Conservation (phyloP, 192 early-diverging fungal species). For the Mortierella hygrophila region DNA sequence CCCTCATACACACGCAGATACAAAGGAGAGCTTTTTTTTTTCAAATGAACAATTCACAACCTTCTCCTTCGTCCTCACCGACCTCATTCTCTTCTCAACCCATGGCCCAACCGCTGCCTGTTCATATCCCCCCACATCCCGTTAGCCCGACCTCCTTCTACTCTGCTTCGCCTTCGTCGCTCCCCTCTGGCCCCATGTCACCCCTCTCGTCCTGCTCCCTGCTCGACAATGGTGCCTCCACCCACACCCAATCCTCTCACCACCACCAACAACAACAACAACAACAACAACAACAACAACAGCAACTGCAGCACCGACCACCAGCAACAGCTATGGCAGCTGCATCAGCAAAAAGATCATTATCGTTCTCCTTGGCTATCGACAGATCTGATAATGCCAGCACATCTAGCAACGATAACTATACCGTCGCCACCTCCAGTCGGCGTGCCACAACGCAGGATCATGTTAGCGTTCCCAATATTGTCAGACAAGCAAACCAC, state of each 20-base stretch:
- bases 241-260: not conserved
- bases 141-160: conserved; percentile 13
- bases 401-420: not conserved
- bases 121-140: conserved; percentile 14
- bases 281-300: not conserved
- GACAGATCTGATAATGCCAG: not conserved
- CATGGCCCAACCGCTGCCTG: conserved; percentile 3
- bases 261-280: not conserved
- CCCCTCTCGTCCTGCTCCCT: conserved; percentile 12
- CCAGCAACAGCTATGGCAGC: not conserved
- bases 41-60: not conserved
- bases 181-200: conserved; percentile 15
- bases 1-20: not conserved
- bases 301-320: not conserved
- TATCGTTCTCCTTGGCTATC: conserved; percentile 3
- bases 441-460: not conserved
- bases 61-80: not conserved
- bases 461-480: not conserved
- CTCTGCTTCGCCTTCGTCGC: conserved; percentile 25
- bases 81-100: not conserved
- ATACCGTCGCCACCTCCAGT: not conserved
- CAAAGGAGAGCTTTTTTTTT: not conserved
- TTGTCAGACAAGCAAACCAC: not conserved
- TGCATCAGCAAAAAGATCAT: conserved; percentile 1
- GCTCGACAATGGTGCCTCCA: not conserved